Conservation (phyloP, 2,329 filamentous ascomycete genomes). For the Leptosphaerulina australis region DNA sequence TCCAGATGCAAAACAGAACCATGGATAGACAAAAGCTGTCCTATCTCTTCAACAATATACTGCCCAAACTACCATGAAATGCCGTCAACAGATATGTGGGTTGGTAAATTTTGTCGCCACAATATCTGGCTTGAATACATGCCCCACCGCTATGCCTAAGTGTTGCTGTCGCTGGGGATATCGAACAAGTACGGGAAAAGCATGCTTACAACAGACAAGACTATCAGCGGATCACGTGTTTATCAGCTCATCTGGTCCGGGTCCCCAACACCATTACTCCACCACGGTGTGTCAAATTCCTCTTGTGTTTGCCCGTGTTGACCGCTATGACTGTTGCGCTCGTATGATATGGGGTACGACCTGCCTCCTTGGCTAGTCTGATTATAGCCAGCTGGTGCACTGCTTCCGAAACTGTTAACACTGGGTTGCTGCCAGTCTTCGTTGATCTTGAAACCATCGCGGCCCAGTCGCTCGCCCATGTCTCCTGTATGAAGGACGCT, state of each 20-base stretch:
- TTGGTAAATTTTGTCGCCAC: background rate
- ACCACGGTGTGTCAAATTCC: constrained; percentile 14
- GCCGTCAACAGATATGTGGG: background rate
- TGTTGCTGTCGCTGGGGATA: constrained; percentile 5
- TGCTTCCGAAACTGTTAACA: constrained; percentile 19
- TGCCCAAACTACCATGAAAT: background rate
- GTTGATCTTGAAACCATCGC: constrained; percentile 47
- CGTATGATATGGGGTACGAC: constrained; percentile 12
- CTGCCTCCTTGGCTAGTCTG: background rate
- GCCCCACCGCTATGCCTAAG: constrained; percentile 1
- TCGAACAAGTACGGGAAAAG: constrained; percentile 4
- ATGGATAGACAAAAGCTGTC: background rate
- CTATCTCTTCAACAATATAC: background rate
- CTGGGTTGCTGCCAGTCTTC: constrained; percentile 31
- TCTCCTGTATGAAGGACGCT: constrained; percentile 38
- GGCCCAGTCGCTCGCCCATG: constrained; percentile 39
- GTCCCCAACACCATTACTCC: constrained; percentile 6
- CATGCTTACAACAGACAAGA: background rate
- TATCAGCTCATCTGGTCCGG: constrained; percentile 10
- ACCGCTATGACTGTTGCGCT: constrained; percentile 4
- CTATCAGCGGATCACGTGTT: background rate
- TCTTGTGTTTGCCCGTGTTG: constrained; percentile 10
- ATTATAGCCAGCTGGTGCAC: constrained; percentile 1
- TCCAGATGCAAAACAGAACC: background rate
- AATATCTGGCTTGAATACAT: background rate